phyloP scores from a whole-genome alignment of 805 yeast species.

The Teunomyces tritomae region DNA sequence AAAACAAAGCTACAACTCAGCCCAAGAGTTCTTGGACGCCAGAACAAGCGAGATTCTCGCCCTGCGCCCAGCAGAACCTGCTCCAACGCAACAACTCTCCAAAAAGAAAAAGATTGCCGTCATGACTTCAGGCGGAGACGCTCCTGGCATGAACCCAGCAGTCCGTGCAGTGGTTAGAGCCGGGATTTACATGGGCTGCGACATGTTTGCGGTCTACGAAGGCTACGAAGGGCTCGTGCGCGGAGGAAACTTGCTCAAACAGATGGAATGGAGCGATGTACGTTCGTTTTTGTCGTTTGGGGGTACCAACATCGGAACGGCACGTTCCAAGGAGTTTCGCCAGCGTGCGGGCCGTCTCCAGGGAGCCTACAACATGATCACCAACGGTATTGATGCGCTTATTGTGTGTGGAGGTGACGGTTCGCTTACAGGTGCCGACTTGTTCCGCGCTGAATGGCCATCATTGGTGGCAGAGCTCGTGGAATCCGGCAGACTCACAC shows the following conservation, averaged over 20 bases:
- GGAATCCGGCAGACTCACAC: conserved; percentile 42
- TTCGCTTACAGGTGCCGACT: conserved; percentile 77
- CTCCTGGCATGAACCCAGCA: conserved; percentile 79
- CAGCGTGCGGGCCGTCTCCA: conserved; percentile 62
- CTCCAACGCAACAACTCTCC: not conserved
- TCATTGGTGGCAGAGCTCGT: conserved; percentile 59
- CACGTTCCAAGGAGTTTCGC: conserved; percentile 65
- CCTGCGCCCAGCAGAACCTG: not conserved
- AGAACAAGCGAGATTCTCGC: conserved; percentile 22
- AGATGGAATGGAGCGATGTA: conserved; percentile 73
- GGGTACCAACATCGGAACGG: conserved; percentile 79
- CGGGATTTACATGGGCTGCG: conserved; percentile 62
- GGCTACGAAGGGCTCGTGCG: conserved; percentile 72
- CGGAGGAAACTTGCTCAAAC: conserved; percentile 59
- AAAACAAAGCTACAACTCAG: conserved; percentile 15
- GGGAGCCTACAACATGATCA: conserved; percentile 65
- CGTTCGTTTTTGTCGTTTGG: conserved; percentile 69
- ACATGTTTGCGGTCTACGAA: conserved; percentile 66
- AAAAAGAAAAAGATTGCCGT: conserved; percentile 58
- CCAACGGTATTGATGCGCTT: conserved; percentile 71
- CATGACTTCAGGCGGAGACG: conserved; percentile 82
- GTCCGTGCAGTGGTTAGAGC: conserved; percentile 73
- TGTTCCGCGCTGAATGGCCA: conserved; percentile 78
- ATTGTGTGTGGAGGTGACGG: conserved; percentile 86
- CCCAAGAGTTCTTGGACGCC: conserved; percentile 28